Base-by-base conservation (phyloP, 2,329 filamentous ascomycete genomes). In the Fusarium sp. region DNA sequence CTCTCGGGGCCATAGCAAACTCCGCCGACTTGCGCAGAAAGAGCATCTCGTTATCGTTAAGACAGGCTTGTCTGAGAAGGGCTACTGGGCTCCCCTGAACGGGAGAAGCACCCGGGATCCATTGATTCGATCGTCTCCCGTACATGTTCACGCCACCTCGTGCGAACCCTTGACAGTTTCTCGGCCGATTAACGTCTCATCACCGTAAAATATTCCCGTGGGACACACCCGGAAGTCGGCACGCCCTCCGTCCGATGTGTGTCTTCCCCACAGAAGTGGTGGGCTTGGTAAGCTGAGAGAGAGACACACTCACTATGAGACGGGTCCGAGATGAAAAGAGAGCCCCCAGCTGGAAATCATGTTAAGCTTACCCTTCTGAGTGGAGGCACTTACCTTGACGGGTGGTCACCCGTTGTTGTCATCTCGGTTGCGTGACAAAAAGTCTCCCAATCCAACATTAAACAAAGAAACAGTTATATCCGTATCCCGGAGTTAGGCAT, bases 151-250 rank as follows among this genome's bases (percentile, higher is more conserved):
- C 63, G 63, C 63, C 63, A 65, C 63, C 56, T 65, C 56, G 63
- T 52, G 63, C 34, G 37, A 50, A 47, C 58, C 56, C 54, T 62
- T 13, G 34, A 42, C 60, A 22, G 14, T 13, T 24, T 75, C 62
- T 74, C 72, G 72, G 72, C 72, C 72, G 72, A 75, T 52, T 50
- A 56, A 24, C 29, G 31, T 37, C 34, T 54, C 31, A 35, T 62
- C 24, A 9, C 50, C 63, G 70, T 18, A 62, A 20, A 40, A 70
- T 70, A 62, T 64, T 64, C 72, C 69, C 66, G 62, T 34, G 11
- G 47, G 59, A 50, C 45, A 22, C 42, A 16, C 40, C 40, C 42
- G 69, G 69, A 62, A 61, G 62, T 47, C 59, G 40, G 63, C 69
- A 66, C 56, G 29, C 27, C 14, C 31, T 27, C 40, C 54, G 24